Conservation (phyloP, 306 rosid genomes). For the Fragaria iinumae region DNA sequence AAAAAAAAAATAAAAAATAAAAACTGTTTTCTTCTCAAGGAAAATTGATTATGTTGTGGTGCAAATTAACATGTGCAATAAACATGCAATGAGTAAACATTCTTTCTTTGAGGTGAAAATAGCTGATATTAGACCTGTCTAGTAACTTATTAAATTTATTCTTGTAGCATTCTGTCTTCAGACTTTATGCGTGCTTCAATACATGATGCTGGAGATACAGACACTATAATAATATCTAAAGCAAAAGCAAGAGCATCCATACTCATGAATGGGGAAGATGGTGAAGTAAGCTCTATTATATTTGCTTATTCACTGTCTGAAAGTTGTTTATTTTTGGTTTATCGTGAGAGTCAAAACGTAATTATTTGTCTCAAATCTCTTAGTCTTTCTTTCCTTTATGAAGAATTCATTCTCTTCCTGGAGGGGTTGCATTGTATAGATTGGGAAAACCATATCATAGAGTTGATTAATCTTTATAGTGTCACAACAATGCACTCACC, state of each 20-base stretch:
- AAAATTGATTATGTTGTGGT: background rate
- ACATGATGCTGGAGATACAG: slow-evolving; percentile 74
- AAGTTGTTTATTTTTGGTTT: slow-evolving; percentile 7
- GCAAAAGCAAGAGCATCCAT: slow-evolving; percentile 76
- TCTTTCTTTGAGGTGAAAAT: background rate
- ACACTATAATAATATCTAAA: slow-evolving; percentile 61
- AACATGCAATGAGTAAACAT: background rate
- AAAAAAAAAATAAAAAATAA: no score
- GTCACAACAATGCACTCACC: background rate
- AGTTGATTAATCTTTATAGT: background rate
- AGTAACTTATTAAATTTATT: slow-evolving; percentile 51
- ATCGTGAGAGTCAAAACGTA: background rate
- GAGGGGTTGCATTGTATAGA: background rate
- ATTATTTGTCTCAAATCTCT: background rate
- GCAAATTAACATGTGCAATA: background rate
- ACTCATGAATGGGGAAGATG: slow-evolving; percentile 67
- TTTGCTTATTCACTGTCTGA: background rate
- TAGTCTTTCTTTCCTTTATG: slow-evolving; percentile 3
- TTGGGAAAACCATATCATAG: background rate
- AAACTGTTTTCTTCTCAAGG: background rate
- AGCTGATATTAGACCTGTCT: slow-evolving; percentile 1
- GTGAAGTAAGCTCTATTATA: slow-evolving; percentile 54
- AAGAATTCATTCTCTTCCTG: background rate
- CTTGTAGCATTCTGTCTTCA: slow-evolving; percentile 95
- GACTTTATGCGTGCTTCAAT: slow-evolving; percentile 84